Evolutionary conservation across 2,329 filamentous ascomycete species (phyloP).

Genomic region (Stagonosporopsis rhizophila): DNA sequence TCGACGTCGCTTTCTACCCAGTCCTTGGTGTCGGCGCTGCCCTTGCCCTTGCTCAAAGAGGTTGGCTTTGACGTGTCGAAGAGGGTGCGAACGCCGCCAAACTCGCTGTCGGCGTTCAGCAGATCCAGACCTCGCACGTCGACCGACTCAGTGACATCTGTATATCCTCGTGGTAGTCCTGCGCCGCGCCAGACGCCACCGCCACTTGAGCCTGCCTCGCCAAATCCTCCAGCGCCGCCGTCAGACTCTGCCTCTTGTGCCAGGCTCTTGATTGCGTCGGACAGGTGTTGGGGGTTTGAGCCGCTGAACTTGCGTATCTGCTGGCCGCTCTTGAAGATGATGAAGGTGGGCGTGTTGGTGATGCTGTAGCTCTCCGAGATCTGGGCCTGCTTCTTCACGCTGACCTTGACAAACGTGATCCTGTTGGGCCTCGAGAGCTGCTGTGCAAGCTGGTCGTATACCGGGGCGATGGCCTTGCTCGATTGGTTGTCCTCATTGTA

Average conservation of each 20-base stretch:
- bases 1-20: slow-evolving; percentile 98
- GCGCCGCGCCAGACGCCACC: slow-evolving; percentile 74
- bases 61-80: slow-evolving; percentile 75
- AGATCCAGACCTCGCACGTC: slow-evolving; percentile 83
- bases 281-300: slow-evolving; percentile 74
- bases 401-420: slow-evolving; percentile 86
- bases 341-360: slow-evolving; percentile 86
- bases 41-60: slow-evolving; percentile 59
- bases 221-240: slow-evolving; percentile 52
- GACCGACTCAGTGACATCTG: slow-evolving; percentile 81
- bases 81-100: slow-evolving; percentile 74
- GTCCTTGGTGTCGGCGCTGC: slow-evolving; percentile 65
- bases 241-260: slow-evolving; percentile 66
- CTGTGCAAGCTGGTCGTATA: slow-evolving; percentile 78
- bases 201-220: slow-evolving; percentile 53
- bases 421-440: slow-evolving; percentile 73
- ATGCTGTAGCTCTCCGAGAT: slow-evolving; percentile 77
- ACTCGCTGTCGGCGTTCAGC: slow-evolving; percentile 82
- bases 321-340: slow-evolving; percentile 75
- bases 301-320: slow-evolving; percentile 74
- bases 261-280: slow-evolving; percentile 74
- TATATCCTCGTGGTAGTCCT: slow-evolving; percentile 78
- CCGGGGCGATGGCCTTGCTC: slow-evolving; percentile 82
- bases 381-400: slow-evolving; percentile 78
- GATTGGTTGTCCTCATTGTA: slow-evolving; percentile 86